Evolutionary conservation across 2,329 filamentous ascomycete genomes (phyloP).

Genomic region (Mollisiaceae sp.): DNA sequence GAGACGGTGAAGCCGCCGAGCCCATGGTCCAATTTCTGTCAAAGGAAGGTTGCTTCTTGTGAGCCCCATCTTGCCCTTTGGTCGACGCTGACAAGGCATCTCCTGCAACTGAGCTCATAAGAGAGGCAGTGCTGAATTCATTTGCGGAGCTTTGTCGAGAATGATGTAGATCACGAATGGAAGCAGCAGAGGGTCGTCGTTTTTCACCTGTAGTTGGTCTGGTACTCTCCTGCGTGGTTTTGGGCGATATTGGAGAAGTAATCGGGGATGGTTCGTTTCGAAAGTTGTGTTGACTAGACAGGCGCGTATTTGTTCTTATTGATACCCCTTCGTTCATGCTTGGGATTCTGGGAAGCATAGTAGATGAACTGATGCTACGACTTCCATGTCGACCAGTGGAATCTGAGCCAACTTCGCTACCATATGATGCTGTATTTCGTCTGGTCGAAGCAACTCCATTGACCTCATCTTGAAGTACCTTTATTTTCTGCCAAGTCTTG

Average conservation of each 20-base stretch:
- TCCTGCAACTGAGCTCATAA: conserved; percentile 49
- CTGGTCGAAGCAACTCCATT: conserved; percentile 56
- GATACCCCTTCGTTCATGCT: conserved; percentile 38
- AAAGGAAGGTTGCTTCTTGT: conserved; percentile 72
- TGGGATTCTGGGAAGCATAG: conserved; percentile 39
- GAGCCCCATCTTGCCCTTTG: conserved; percentile 42
- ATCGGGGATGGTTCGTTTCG: conserved; percentile 48
- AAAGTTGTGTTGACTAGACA: conserved; percentile 39
- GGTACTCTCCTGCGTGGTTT: conserved; percentile 44
- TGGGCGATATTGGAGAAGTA: conserved; percentile 49
- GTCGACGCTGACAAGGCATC: conserved; percentile 35
- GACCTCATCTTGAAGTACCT: conserved; percentile 86
- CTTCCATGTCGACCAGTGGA: conserved; percentile 54
- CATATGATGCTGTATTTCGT: conserved; percentile 61
- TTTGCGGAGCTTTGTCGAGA: conserved; percentile 76
- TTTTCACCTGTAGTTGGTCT: conserved; percentile 48
- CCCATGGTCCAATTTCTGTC: conserved; percentile 74
- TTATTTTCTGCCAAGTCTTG: conserved; percentile 97
- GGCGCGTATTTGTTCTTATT: conserved; percentile 36
- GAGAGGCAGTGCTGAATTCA: conserved; percentile 49
- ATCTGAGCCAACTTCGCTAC: conserved; percentile 64
- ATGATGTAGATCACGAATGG: conserved; percentile 81
- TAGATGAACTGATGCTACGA: conserved; percentile 37
- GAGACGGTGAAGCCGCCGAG: conserved; percentile 40
- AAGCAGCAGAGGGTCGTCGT: conserved; percentile 77